Base-by-base conservation (phyloP, 345 rosid genomes). In the Arabis hirsuta region DNA sequence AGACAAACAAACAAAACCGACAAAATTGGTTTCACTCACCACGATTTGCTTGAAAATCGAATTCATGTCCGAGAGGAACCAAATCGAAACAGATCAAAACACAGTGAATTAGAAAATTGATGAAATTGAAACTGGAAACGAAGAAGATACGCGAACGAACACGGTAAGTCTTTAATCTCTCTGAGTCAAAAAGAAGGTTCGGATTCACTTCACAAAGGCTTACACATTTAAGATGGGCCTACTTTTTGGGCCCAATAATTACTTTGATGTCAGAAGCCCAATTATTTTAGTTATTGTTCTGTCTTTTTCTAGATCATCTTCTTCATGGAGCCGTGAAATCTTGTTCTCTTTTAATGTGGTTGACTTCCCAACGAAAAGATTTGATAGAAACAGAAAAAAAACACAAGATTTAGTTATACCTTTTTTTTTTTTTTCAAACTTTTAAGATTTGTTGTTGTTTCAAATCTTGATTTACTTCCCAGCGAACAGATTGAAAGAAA, bases 1-100 rank as follows among this genome's bases (percentile, higher is more conserved):
- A 87, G 64, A 74, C 32, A 82, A 84, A 42, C 76, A 85, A 76
- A 62, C 39, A 54, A 8, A 14, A 2, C 22, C 4, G 45, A 51
- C 0, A 29, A 44, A 22, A 20, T 43, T 50, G 48, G 13, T 20
- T 67, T 59, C 55, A 24, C 78, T 51, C 20, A 74, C 78, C 73
- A 74, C 11, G 20, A n/a, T 57, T 58, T 57, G 13, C 38, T 57
- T 2, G 24, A 46, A 41, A 5, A 65, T 31, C 14, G 47, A 67
- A 56, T 26, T 59, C 78, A 74, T 59, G 22, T 67, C 73, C 8
- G 68, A 58, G 54, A 66, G 27, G 34, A 22, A n/a, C n/a, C n/a
- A 32, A 47, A 65, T 56, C 51, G 4, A 50, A 71, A 63, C 62
- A 31, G 55, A 70, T 32, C 57, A 48, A 42, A 60, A 39, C 14